These are phyloP conservation scores for Pestalotiopsis sp. DNA, from an alignment of 2,329 filamentous ascomycete species.

Conservation along the genomic window DNA sequence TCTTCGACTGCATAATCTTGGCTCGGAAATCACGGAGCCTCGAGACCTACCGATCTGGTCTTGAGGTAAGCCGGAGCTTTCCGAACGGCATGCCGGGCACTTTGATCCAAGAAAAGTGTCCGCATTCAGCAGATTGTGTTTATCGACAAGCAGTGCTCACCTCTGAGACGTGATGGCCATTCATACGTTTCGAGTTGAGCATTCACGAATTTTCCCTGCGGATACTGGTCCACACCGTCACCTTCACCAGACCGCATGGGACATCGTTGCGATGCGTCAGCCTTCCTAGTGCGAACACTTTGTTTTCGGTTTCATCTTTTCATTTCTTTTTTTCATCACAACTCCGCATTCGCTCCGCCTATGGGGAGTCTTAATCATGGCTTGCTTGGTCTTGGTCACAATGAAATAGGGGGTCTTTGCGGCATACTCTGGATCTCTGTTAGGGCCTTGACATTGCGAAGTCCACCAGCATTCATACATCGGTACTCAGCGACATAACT, in stretches of 20 bases:
- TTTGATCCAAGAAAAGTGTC: conserved; percentile 31
- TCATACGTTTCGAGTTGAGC: background rate
- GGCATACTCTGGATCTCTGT: background rate
- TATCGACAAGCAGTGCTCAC: background rate
- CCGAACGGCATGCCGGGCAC: conserved; percentile 45
- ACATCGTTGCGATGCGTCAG: conserved; percentile 17
- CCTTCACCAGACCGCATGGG: background rate
- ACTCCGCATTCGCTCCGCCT: background rate
- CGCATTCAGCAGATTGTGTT: conserved; percentile 14
- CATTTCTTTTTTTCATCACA: conserved; percentile 9
- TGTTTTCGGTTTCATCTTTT: conserved; percentile 14
- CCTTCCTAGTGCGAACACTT: conserved; percentile 8
- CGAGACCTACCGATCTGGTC: conserved; percentile 20
- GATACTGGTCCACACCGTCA: background rate
- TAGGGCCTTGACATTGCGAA: background rate
- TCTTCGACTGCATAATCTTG: conserved; percentile 36
- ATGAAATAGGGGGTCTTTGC: background rate
- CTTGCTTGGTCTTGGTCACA: background rate
- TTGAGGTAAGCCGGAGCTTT: conserved; percentile 20
- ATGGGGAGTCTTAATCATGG: background rate
- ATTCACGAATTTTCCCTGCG: background rate
- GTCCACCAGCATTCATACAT: background rate
- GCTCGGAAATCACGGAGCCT: conserved; percentile 33
- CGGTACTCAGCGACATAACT: background rate
- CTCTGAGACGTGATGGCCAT: background rate